phyloP scores from a whole-genome alignment of 1,284 basidiomycete species.

The Marasmius oreades region DNA sequence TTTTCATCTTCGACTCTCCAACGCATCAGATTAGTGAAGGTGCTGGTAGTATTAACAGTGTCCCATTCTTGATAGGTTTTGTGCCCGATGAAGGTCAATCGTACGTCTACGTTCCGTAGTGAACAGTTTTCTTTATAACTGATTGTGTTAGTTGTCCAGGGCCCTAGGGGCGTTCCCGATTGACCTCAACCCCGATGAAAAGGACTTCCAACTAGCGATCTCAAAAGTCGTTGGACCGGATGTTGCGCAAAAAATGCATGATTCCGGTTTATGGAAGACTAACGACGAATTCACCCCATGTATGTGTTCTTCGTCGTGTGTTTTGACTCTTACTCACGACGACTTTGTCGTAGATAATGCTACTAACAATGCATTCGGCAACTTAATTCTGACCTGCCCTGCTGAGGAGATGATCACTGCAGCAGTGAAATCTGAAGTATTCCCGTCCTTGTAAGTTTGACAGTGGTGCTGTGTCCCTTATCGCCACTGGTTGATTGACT shows the following conservation, averaged over 20 bases:
- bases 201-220: slow-evolving; percentile 13
- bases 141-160: background rate
- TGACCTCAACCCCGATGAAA: slow-evolving; percentile 15
- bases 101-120: slow-evolving; percentile 7
- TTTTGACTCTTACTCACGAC: background rate
- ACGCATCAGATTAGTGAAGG: slow-evolving; percentile 16
- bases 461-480: background rate
- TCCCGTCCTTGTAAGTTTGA: slow-evolving; percentile 13
- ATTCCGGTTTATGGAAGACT: slow-evolving; percentile 17
- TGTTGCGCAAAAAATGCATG: slow-evolving; percentile 6
- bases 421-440: slow-evolving; percentile 11
- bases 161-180: slow-evolving; percentile 9
- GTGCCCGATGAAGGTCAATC: slow-evolving; percentile 22
- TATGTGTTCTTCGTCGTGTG: background rate
- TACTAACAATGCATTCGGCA: slow-evolving; percentile 11
- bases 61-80: slow-evolving; percentile 18
- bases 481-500: background rate
- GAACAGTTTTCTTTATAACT: no score
- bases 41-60: slow-evolving; percentile 15
- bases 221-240: slow-evolving; percentile 6
- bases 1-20: slow-evolving; percentile 13
- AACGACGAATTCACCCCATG: slow-evolving; percentile 15
- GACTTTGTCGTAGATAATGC: slow-evolving; percentile 12
- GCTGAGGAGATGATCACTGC: slow-evolving; percentile 14
- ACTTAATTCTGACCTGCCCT: slow-evolving; percentile 11